Evolutionary conservation across 148 eudicot genomes (phyloP).

Genomic region (Dysphania ambrosioides): DNA sequence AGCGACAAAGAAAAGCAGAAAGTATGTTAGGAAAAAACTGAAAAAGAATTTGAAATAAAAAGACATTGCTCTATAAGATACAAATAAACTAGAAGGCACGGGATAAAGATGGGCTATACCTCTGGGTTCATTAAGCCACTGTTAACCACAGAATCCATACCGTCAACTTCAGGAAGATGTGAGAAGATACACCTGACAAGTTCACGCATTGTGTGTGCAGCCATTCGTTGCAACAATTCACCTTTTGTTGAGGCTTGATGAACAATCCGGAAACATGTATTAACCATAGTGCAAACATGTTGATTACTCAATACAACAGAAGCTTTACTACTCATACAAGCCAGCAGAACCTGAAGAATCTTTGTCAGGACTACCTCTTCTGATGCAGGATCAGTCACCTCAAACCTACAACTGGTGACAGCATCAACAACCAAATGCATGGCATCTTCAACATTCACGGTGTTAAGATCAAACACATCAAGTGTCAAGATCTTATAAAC

Average conservation of each 20-base stretch:
- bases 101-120: slow-evolving; percentile 35
- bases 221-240: slow-evolving; percentile 84
- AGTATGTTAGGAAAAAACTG: not conserved
- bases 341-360: slow-evolving; percentile 90
- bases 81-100: not conserved
- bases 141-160: slow-evolving; percentile 30
- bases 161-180: slow-evolving; percentile 55
- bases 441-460: slow-evolving; percentile 69
- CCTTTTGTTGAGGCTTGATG: slow-evolving; percentile 91
- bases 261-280: slow-evolving; percentile 83
- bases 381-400: slow-evolving; percentile 92
- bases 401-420: slow-evolving; percentile 88
- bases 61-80: not conserved
- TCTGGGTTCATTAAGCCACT: slow-evolving; percentile 39
- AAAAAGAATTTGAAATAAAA: not conserved
- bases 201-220: slow-evolving; percentile 91
- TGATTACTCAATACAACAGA: slow-evolving; percentile 74
- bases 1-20: too few species aligned
- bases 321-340: slow-evolving; percentile 88
- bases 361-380: slow-evolving; percentile 91
- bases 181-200: slow-evolving; percentile 74
- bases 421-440: slow-evolving; percentile 87
- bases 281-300: slow-evolving; percentile 88
- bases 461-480: slow-evolving; percentile 62
- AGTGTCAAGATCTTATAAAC: slow-evolving; percentile 80